Evolutionary conservation across 139 green algal species (phyloP).

Genomic region (Chlamydomonas urium): DNA sequence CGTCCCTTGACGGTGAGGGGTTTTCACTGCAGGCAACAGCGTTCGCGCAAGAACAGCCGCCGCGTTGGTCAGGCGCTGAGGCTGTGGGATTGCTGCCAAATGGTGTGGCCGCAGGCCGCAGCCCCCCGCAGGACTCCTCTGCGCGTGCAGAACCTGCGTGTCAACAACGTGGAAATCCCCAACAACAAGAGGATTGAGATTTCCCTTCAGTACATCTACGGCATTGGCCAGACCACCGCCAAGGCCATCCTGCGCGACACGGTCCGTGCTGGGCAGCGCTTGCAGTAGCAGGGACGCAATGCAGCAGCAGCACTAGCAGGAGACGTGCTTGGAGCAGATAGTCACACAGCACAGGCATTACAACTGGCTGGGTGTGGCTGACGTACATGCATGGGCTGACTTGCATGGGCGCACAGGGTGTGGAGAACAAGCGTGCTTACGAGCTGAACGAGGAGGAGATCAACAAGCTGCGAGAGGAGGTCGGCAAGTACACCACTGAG

Average conservation of each 20-base stretch:
- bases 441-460: constrained; percentile 97
- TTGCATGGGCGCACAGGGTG: too few species aligned
- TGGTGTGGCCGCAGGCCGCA: constrained; percentile 27
- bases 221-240: constrained; percentile 89
- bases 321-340: background rate
- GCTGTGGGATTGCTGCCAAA: background rate
- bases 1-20: constrained; percentile 30
- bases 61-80: background rate
- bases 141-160: constrained; percentile 77
- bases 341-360: background rate
- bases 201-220: constrained; percentile 95
- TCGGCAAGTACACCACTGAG: constrained; percentile 87
- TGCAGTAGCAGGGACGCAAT: background rate
- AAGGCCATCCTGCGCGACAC: constrained; percentile 82
- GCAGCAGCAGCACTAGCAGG: background rate
- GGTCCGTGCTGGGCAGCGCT: constrained; percentile 35
- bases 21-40: background rate
- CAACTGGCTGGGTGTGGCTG: background rate
- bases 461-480: constrained; percentile 84
- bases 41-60: background rate
- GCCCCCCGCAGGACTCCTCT: constrained; percentile 52
- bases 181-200: constrained; percentile 96
- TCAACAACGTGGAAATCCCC: constrained; percentile 96
- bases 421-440: constrained; percentile 96
- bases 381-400: too few species aligned